A percentile compares a stretch with the other conserved stretches of the same genome.
Evolutionary conservation across 805 yeast genomes (phyloP).

Genomic region (Ogataea siamensis): DNA sequence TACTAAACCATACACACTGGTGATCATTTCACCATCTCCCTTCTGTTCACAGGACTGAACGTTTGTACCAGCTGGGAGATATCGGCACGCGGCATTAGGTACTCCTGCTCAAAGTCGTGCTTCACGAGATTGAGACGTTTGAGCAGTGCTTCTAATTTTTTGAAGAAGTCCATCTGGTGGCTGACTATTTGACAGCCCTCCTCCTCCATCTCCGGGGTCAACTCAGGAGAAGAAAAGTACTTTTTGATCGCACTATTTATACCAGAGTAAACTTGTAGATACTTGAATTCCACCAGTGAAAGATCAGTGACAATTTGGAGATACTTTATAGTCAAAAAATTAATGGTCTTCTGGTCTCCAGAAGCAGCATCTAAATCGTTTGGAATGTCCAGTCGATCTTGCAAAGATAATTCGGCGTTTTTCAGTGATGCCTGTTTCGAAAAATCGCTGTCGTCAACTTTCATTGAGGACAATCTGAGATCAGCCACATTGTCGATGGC

Average conservation of each 20-base stretch:
- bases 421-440: slow-evolving; percentile 2
- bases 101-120: slow-evolving; percentile 15
- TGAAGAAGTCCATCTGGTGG: slow-evolving; percentile 25
- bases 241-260: slow-evolving; percentile 27
- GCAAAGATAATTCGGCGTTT: not conserved
- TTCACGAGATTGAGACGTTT: slow-evolving; percentile 10
- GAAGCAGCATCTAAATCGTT: not conserved
- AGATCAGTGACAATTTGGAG: slow-evolving; percentile 27
- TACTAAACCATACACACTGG: not conserved
- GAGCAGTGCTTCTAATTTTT: slow-evolving; percentile 24
- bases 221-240: slow-evolving; percentile 26
- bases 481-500: slow-evolving; percentile 7
- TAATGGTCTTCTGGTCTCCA: slow-evolving; percentile 5
- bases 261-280: slow-evolving; percentile 25
- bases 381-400: slow-evolving; percentile 11
- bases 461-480: slow-evolving; percentile 11
- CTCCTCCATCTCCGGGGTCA: slow-evolving; percentile 25
- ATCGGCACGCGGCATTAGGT: slow-evolving; percentile 1
- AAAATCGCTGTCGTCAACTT: slow-evolving; percentile 11
- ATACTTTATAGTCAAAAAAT: slow-evolving; percentile 26
- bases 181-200: slow-evolving; percentile 26
- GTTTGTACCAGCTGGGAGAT: not conserved
- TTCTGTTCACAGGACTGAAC: slow-evolving; percentile 2
- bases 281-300: slow-evolving; percentile 29
- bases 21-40: not conserved